Evolutionary conservation across 2,329 filamentous ascomycete genomes (phyloP), one percentile per base, ranked within the genome.

Genomic region (Apiospora hydei): DNA sequence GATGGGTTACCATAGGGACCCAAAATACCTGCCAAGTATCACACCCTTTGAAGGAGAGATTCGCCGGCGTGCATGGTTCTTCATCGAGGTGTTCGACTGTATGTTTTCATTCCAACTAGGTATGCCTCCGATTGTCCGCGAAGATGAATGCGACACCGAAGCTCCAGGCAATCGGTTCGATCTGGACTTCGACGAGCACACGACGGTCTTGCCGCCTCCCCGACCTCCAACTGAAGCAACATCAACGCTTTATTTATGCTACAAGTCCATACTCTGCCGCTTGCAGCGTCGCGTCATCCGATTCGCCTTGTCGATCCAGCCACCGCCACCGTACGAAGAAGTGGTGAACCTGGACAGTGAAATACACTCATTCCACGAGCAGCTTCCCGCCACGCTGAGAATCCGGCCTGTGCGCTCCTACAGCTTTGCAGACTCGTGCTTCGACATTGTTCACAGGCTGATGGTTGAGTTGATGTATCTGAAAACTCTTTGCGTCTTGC

Each of bases 31-130:
- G 4, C 79, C 83, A 1, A 81, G 77, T 69, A 80, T 88, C 44
- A 84, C 83, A 1, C 83, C 85, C 0, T 88, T 88, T 71, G 84
- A 87, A 69, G 84, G 81, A 26, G 87, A 88, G 78, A 86, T 88
- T 81, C 83, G 87, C 24, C 83, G 87, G 5, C 81, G 87, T 24
- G 80, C 81, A 2, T 88, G 87, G 85, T 83, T 86, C 69, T 81
- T 84, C 74, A 81, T 84, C 21, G 84, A 86, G 73, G 80, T 85
- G 0, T 84, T 84, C 24, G 87, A 89, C 74, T 78, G 85, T 5
- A 74, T 88, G 3, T 84, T 87, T 66, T 86, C 86, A 0, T 87
- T 86, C 72, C 86, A 88, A 77, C 83, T 87, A n/a, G 86, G 87
- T 11, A 83, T 88, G 77, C 86, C 87, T 1, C 80, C 84, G n/a